phyloP scores from a whole-genome alignment of 257 asterid genomes.

The Solanum chiquidenum region DNA sequence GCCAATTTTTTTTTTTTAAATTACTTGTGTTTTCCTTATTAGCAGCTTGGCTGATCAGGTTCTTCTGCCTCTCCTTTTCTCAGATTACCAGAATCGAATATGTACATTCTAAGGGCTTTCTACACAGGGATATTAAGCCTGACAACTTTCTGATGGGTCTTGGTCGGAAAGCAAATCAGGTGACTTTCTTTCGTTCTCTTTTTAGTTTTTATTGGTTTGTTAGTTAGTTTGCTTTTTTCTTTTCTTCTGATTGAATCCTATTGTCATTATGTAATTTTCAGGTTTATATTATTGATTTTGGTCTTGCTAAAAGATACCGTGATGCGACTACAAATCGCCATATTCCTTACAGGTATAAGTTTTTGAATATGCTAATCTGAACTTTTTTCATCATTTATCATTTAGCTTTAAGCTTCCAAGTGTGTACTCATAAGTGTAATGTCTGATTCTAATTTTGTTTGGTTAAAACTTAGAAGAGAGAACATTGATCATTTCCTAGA shows the following conservation, averaged over 20 bases:
- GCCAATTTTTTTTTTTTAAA: no score
- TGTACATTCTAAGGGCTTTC: conserved; percentile 86
- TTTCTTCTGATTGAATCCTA: conserved; percentile 1
- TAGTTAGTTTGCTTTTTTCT: background rate
- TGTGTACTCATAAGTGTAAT: background rate
- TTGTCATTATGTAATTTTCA: conserved; percentile 10
- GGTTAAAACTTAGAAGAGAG: background rate
- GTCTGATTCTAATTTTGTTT: background rate
- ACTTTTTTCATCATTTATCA: conserved; percentile 2
- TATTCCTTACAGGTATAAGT: conserved; percentile 76
- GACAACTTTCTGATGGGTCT: conserved; percentile 98
- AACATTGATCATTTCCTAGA: background rate
- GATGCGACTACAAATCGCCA: conserved; percentile 77
- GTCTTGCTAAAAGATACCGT: conserved; percentile 89
- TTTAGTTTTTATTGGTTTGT: background rate
- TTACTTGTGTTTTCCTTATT: background rate
- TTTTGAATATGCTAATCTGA: background rate
- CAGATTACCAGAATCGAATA: conserved; percentile 83
- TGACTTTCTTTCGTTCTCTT: conserved; percentile 1
- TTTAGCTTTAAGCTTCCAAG: background rate
- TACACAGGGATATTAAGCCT: conserved; percentile 93
- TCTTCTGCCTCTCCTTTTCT: background rate
- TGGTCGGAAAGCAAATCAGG: conserved; percentile 98
- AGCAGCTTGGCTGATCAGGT: background rate
- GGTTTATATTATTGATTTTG: conserved; percentile 93